phyloP scores from a whole-genome alignment of 257 asterid genomes.

The Ophiorrhiza pumila region DNA sequence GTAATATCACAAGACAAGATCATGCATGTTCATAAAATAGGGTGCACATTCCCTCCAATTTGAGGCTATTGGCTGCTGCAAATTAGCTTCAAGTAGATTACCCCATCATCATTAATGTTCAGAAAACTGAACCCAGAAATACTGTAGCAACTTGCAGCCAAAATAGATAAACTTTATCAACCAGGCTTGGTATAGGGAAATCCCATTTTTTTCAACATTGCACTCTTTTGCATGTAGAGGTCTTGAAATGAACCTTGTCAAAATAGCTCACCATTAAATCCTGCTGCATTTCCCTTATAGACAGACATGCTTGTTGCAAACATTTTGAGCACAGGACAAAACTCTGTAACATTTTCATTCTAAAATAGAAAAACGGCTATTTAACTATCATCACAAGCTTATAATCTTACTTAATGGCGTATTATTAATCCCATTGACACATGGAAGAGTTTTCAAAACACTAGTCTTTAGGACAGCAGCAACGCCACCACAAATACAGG shows the following conservation, averaged over 20 bases:
- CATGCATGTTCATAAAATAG: constrained; percentile 13
- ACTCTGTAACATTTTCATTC: not conserved
- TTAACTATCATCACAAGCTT: not conserved
- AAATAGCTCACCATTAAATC: too few relatives aligned
- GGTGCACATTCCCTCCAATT: constrained; percentile 20
- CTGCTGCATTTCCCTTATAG: too few relatives aligned
- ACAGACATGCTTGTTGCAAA: too few relatives aligned
- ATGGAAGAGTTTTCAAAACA: not conserved
- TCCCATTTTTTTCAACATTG: too few relatives aligned
- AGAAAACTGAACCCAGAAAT: not conserved
- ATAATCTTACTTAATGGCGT: not conserved
- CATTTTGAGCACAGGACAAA: too few relatives aligned
- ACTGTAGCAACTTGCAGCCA: too few relatives aligned
- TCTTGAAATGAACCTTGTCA: too few relatives aligned
- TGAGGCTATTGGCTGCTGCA: constrained; percentile 20
- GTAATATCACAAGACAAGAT: constrained; percentile 11
- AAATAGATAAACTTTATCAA: too few relatives aligned
- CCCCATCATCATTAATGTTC: not conserved
- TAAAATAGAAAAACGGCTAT: too few relatives aligned
- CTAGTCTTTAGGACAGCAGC: not conserved
- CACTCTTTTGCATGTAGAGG: too few relatives aligned
- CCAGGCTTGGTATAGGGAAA: too few relatives aligned
- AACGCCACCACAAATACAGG: not conserved
- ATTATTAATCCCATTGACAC: too few relatives aligned
- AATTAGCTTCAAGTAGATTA: constrained; percentile 1